Evolutionary conservation across 495 filamentous ascomycete genomes (phyloP), one percentile per base, ranked within the genome.

Genomic region (Margaritispora aquatica): DNA sequence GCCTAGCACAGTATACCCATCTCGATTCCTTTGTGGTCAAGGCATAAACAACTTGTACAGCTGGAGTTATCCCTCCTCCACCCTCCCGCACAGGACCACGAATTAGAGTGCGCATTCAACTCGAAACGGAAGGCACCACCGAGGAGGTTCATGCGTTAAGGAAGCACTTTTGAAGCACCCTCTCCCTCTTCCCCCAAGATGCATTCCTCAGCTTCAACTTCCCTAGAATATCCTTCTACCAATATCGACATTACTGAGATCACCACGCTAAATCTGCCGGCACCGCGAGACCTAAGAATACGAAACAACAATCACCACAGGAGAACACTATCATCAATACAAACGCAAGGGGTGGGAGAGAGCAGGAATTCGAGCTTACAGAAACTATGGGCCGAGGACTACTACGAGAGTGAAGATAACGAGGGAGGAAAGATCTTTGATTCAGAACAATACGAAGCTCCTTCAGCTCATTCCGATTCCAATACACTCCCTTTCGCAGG

Each of bases 371-470:
- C 64, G 23, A 58, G 57, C 51, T 36, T 65, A 51, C 47, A 57
- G 57, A 49, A 58, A 55, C 50, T 63, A 63, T 66, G 60, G 64
- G 60, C 54, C 1, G 64, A 66, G 34, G 64, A 66, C 26, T 66
- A 63, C 31, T 63, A 62, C 41, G 31, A 34, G 1, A 38, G 24
- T 46, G 49, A 49, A 17, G 26, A 27, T 54, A 50, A 44, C 27
- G 46, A 19, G 26, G 55, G 48, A 23, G 23, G n/a, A 13, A 29
- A 11, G 0, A 38, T 19, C n/a, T 15, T 38, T 36, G 19, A 47
- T 50, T 15, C 19, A 23, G 21, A 10, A 10, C 27, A 36, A n/a
- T 10, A 38, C 29, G 1, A 23, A 10, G n/a, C n/a, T 41, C 2
- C 27, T 11, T n/a, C 27, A 22, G 4, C 1, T 7, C 31, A 19